Conservation (phyloP, 2,329 filamentous ascomycete genomes). For the Stachybotrys elegans region DNA sequence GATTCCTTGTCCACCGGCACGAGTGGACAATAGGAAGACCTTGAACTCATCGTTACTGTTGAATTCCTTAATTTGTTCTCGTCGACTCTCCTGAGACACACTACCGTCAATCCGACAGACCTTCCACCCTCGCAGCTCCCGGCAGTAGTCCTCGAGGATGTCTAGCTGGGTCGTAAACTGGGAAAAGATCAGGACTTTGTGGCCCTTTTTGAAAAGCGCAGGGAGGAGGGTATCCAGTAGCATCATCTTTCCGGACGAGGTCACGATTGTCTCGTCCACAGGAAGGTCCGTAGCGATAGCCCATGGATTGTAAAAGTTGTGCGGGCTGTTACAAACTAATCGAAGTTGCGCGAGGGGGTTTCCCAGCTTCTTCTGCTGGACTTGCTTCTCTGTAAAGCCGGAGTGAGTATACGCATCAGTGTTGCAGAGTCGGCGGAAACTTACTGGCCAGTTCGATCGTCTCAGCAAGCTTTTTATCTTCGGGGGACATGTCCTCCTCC, state of each 20-base stretch:
- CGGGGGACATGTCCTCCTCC: slow-evolving; percentile 34
- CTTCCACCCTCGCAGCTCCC: slow-evolving; percentile 69
- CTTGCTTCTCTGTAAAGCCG: slow-evolving; percentile 61
- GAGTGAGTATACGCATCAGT: slow-evolving; percentile 60
- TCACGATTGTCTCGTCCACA: slow-evolving; percentile 77
- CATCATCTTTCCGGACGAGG: slow-evolving; percentile 91
- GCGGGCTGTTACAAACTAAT: slow-evolving; percentile 86
- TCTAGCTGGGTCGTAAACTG: slow-evolving; percentile 95
- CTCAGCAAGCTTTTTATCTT: slow-evolving; percentile 60
- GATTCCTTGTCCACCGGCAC: slow-evolving; percentile 92
- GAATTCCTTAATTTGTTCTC: slow-evolving; percentile 67
- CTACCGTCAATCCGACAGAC: slow-evolving; percentile 88
- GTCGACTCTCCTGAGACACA: slow-evolving; percentile 68
- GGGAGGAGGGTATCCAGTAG: slow-evolving; percentile 83
- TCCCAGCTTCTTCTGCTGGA: slow-evolving; percentile 85
- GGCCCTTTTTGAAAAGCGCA: slow-evolving; percentile 63
- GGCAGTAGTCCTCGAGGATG: slow-evolving; percentile 80
- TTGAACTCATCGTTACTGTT: slow-evolving; percentile 61
- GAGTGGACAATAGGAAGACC: slow-evolving; percentile 82
- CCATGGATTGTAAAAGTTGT: slow-evolving; percentile 97
- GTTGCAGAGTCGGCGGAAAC: slow-evolving; percentile 24
- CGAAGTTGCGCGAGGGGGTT: slow-evolving; percentile 91
- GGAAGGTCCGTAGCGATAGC: slow-evolving; percentile 50
- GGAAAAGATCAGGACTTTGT: slow-evolving; percentile 94
- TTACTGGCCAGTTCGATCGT: slow-evolving; percentile 73